Conservation (phyloP, 2,329 filamentous ascomycete species). For the Colletotrichum sp. region DNA sequence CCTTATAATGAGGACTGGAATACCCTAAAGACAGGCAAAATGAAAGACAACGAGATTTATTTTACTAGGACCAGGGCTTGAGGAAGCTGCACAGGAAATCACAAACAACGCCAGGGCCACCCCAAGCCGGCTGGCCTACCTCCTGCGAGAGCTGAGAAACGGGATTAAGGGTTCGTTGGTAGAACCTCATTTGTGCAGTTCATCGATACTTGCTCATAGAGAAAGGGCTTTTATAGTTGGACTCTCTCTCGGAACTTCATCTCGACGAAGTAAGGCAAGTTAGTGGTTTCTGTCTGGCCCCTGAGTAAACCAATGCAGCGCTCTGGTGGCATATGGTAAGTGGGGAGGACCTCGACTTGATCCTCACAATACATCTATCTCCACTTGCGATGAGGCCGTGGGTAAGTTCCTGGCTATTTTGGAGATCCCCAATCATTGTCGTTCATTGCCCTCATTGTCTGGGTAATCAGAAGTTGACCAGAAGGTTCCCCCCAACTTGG, state of each 20-base stretch:
- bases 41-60: neutral
- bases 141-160: neutral
- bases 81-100: neutral
- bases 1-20: neutral
- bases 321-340: neutral
- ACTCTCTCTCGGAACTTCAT: neutral
- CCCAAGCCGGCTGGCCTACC: neutral
- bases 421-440: no score
- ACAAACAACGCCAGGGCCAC: neutral
- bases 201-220: neutral
- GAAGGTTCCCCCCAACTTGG: no score
- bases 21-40: neutral
- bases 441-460: no score
- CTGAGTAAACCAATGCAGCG: neutral
- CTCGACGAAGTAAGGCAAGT: fast-evolving
- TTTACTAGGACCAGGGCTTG: neutral
- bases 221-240: neutral
- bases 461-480: no score
- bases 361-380: neutral
- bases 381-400: neutral
- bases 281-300: neutral
- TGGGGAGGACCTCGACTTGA: neutral
- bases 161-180: neutral
- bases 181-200: neutral
- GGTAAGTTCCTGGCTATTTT: neutral